Percentiles rank a stretch among this genome's conserved stretches.
Evolutionary conservation across 495 filamentous ascomycete species (phyloP).

Genomic region (Aspergillus diversus): DNA sequence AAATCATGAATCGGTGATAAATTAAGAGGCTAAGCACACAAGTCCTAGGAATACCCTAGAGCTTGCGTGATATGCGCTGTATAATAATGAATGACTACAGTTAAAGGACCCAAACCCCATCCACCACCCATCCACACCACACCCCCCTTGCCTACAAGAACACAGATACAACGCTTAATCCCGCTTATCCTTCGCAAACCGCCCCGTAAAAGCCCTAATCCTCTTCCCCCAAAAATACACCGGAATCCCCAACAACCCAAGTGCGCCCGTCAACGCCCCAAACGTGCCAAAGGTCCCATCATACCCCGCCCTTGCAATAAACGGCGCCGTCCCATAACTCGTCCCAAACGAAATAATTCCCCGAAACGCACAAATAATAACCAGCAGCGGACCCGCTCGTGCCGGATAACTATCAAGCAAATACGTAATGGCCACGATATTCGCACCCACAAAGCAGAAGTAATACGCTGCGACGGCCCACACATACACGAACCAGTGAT

Average conservation of each 20-base stretch:
- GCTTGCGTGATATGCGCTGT: too few relatives aligned
- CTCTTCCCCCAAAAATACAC: slow-evolving; percentile 37
- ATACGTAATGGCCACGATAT: slow-evolving; percentile 44
- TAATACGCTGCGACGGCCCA: slow-evolving; percentile 39
- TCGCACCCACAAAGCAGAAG: slow-evolving; percentile 43
- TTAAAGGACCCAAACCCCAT: too few relatives aligned
- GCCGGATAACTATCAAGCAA: slow-evolving; percentile 43
- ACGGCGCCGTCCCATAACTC: slow-evolving; percentile 33
- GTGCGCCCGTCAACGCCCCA: slow-evolving; percentile 28
- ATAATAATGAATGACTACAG: too few relatives aligned
- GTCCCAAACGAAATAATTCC: slow-evolving; percentile 43
- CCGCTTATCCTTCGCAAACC: slow-evolving; percentile 15
- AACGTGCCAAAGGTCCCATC: slow-evolving; percentile 36
- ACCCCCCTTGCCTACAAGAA: too few relatives aligned
- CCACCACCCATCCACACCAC: too few relatives aligned
- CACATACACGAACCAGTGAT: slow-evolving; percentile 41
- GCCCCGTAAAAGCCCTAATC: slow-evolving; percentile 33
- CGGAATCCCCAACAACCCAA: slow-evolving; percentile 32
- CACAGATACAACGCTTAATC: too few relatives aligned
- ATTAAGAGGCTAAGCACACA: too few relatives aligned
- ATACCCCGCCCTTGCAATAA: slow-evolving; percentile 31
- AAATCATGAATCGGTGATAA: too few relatives aligned
- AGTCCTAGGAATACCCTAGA: too few relatives aligned
- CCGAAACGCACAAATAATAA: slow-evolving; percentile 45
- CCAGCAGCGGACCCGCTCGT: slow-evolving; percentile 37